Percentiles rank a stretch among this genome's conserved stretches.
phyloP scores from a whole-genome alignment of 345 rosid species.

The Turnera subulata region DNA sequence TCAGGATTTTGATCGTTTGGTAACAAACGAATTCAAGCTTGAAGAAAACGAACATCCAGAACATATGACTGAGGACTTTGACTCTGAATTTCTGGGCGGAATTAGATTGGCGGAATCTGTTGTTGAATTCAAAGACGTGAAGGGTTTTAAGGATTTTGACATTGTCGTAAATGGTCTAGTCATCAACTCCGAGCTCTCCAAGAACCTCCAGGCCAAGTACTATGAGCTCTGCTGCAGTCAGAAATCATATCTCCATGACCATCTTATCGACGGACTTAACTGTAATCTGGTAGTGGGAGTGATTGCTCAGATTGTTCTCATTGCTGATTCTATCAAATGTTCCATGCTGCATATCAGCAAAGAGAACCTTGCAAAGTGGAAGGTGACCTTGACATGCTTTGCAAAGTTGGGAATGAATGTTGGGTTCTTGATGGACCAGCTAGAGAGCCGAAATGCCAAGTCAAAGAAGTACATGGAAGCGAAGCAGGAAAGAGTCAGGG shows the following conservation, averaged over 20 bases:
- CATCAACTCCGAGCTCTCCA: conserved; percentile 22
- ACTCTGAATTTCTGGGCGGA: background rate
- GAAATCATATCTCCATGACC: conserved; percentile 25
- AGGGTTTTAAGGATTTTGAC: conserved; percentile 25
- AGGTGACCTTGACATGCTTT: conserved; percentile 23
- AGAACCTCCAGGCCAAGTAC: conserved; percentile 24
- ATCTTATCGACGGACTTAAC: conserved; percentile 25
- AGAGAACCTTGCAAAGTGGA: conserved; percentile 19
- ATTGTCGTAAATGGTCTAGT: conserved; percentile 24
- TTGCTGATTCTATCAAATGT: conserved; percentile 30
- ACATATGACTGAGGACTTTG: background rate
- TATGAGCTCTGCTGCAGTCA: conserved; percentile 34
- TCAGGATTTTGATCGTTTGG: no score
- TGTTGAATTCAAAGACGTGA: conserved; percentile 25
- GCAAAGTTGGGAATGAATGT: background rate
- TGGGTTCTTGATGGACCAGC: conserved; percentile 13
- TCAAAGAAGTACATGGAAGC: conserved; percentile 23
- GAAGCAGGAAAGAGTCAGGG: conserved; percentile 15
- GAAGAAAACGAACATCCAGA: background rate
- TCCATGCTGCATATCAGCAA: conserved; percentile 16
- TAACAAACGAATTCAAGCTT: background rate
- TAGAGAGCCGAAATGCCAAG: conserved; percentile 17
- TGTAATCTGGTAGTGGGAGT: conserved; percentile 21
- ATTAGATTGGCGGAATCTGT: background rate
- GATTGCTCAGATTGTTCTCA: conserved; percentile 12